Evolutionary conservation across 2,329 filamentous ascomycete genomes (phyloP).

Genomic region (Claviceps monticola): DNA sequence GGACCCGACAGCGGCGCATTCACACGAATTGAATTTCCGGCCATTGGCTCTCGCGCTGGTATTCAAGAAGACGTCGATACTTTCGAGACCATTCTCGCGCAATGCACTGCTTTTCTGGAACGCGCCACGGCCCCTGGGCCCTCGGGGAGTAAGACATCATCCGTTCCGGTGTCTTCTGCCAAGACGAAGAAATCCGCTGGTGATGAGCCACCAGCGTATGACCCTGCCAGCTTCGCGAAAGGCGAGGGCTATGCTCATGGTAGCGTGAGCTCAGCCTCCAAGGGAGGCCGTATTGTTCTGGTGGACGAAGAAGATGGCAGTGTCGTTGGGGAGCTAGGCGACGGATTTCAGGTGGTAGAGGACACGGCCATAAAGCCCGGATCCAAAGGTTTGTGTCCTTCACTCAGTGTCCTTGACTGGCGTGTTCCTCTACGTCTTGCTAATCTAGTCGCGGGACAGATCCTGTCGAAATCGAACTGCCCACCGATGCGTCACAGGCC

Average conservation of each 20-base stretch:
- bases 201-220: constrained; percentile 51
- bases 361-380: constrained; percentile 62
- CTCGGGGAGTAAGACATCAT: constrained; percentile 16
- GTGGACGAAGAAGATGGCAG: constrained; percentile 94
- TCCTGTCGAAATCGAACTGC: constrained; percentile 67
- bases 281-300: constrained; percentile 71
- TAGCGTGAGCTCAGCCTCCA: constrained; percentile 37
- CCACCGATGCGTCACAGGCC: constrained; percentile 48
- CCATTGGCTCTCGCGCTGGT: constrained; percentile 53
- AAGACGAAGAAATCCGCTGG: constrained; percentile 27
- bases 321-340: constrained; percentile 80
- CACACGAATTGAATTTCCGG: constrained; percentile 82
- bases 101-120: constrained; percentile 92
- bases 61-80: constrained; percentile 89
- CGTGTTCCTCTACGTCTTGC: neutral
- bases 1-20: constrained; percentile 81
- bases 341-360: constrained; percentile 70
- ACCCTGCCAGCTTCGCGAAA: constrained; percentile 66
- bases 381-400: constrained; percentile 63
- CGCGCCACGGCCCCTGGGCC: constrained; percentile 51
- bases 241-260: constrained; percentile 64
- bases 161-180: constrained; percentile 12
- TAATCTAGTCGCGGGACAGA: constrained; percentile 25
- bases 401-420: no score
- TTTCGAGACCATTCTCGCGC: constrained; percentile 94